Base-by-base conservation (phyloP, 2,329 filamentous ascomycete genomes). In the Dothistroma septosporum region DNA sequence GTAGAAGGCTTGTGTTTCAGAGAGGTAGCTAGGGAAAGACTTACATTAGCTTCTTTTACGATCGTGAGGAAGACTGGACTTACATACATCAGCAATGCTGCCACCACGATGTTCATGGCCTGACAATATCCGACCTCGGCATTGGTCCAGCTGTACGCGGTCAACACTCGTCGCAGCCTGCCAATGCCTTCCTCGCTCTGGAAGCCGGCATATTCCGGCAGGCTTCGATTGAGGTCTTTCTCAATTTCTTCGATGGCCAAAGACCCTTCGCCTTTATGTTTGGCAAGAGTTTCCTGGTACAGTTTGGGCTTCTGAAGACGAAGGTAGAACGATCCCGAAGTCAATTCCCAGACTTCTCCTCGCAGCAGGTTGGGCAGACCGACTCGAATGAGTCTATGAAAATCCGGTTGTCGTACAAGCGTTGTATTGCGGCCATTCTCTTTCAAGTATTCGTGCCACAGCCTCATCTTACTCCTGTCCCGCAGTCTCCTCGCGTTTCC, bases 101-200 rank as follows among this genome's bases (percentile, higher is more conserved):
- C 94, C 58, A 97, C 93, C 35, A 99, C 94, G 68, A 99, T 99
- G 76, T 99, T 99, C 94, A 99, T 99, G 64, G 94, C 94, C 77
- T 99, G 94, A 75, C 94, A 99, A 76, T 99, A 99, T 67, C 94
- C 94, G 58, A 99, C 92, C 66, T 97, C 92, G 57, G 90, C 85
- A 70, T 99, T 94, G 53, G 88, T 90, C 94, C 94, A 99, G 77
- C 92, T 97, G 79, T 99, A 99, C 4, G 94, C 94, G 1, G 93
- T 97, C 58, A 99, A 82, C 41, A 99, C 94, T 60, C 93, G 85
- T 61, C 94, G 87, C 64, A 99, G 80, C 21, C 94, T 85, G 49
- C 88, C 91, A 66, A 99, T 99, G 16, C 94, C 94, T 71, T 97
- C 92, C 74, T 96, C 90, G 71, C 89, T 96, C 77, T 99, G 94